Evolutionary conservation across 1,284 basidiomycete species (phyloP).

Genomic region (Psilocybe mexicana): DNA sequence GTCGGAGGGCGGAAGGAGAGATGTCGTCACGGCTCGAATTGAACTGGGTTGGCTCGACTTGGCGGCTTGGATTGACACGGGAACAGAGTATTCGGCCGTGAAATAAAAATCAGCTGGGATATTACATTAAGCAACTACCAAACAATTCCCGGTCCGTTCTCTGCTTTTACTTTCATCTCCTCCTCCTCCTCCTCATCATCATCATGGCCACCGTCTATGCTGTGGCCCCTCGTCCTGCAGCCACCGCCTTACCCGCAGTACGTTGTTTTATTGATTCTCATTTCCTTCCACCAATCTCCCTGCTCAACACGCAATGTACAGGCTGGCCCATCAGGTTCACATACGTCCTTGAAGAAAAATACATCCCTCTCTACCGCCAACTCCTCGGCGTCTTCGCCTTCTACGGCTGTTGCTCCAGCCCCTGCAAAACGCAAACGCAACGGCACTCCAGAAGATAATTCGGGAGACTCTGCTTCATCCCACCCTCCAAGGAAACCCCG

Average conservation of each 20-base stretch:
- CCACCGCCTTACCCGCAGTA: constrained; percentile 19
- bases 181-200: constrained; percentile 12
- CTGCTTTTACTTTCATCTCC: constrained; percentile 23
- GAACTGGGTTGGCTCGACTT: constrained; percentile 17
- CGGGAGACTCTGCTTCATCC: constrained; percentile 44
- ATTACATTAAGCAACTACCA: constrained; percentile 4
- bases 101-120: constrained; percentile 24
- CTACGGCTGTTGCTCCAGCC: constrained; percentile 6
- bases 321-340: constrained; percentile 36
- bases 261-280: constrained; percentile 20
- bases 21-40: background rate
- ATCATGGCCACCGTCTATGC: constrained; percentile 40
- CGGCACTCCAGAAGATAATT: constrained; percentile 49
- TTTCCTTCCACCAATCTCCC: constrained; percentile 26
- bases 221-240: constrained; percentile 30
- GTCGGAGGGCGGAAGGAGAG: constrained; percentile 4
- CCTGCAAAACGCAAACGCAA: constrained; percentile 44
- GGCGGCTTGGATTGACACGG: constrained; percentile 21
- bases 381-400: constrained; percentile 11
- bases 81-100: constrained; percentile 18
- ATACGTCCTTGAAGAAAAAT: constrained; percentile 35
- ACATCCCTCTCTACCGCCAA: constrained; percentile 24
- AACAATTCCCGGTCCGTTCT: constrained; percentile 30
- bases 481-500: constrained; percentile 50
- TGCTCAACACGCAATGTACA: constrained; percentile 35